Percentiles rank a stretch among this genome's conserved stretches.
Conservation (phyloP, 441 rosid species). For the Theobroma grandiflorum region DNA sequence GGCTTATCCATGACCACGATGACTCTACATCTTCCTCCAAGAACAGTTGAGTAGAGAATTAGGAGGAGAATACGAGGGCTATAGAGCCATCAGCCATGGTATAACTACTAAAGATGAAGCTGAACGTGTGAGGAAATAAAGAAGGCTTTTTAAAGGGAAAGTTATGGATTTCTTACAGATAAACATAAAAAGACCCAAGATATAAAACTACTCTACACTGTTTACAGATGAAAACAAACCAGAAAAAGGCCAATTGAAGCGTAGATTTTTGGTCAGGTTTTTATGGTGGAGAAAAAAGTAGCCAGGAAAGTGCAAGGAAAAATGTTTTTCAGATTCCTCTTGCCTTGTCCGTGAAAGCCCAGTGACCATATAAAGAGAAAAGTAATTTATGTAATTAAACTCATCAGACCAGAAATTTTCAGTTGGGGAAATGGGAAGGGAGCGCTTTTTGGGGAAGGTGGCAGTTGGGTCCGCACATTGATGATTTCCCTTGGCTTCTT, state of each 20-base stretch:
- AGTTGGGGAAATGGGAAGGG: slow-evolving; percentile 3
- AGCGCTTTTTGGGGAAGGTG: not conserved
- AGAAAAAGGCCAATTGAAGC: slow-evolving; percentile 34
- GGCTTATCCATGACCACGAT: not conserved
- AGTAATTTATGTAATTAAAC: not conserved
- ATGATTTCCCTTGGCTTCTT: slow-evolving; percentile 1
- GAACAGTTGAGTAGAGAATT: not conserved
- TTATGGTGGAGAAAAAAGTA: slow-evolving; percentile 32
- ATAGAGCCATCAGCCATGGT: not conserved
- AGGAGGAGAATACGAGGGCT: not conserved
- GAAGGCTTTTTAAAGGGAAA: not conserved
- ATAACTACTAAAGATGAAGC: not conserved
- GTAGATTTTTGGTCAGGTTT: slow-evolving; percentile 29
- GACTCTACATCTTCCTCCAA: not conserved
- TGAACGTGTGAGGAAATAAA: not conserved
- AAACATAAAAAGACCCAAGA: not conserved
- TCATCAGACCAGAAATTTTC: not conserved
- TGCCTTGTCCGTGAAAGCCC: slow-evolving; percentile 37
- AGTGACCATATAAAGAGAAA: slow-evolving; percentile 15
- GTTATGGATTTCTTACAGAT: slow-evolving; percentile 9
- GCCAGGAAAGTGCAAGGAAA: slow-evolving; percentile 26
- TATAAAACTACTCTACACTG: not conserved
- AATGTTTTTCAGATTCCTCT: slow-evolving; percentile 35
- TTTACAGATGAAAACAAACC: slow-evolving; percentile 41
- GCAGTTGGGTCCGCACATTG: slow-evolving; percentile 20